A percentile compares a stretch with the other conserved stretches of the same genome.
Evolutionary conservation across 129 eudicot species (phyloP).

Genomic region (Daucus carota): DH1_v3.0 NC_030382.2:44531001-44531500

Average conservation of each 20-base stretch:
- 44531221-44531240: too few relatives aligned
- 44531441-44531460: not conserved
- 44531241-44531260: too few relatives aligned
- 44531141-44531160: not conserved
- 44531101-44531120: not conserved
- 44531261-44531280: too few relatives aligned
- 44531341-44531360: too few relatives aligned
- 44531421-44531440: not conserved
- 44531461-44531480: not conserved
- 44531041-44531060: conserved; percentile 4
- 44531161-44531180: too few relatives aligned
- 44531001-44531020: conserved; percentile 58
- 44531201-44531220: not conserved
- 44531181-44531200: not conserved
- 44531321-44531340: too few relatives aligned
- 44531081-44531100: not conserved
- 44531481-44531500: not conserved
- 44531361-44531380: too few relatives aligned
- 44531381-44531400: too few relatives aligned
- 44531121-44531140: not conserved
- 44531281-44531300: too few relatives aligned
- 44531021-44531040: conserved; percentile 78
- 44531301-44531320: too few relatives aligned
- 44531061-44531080: not conserved
- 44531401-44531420: too few relatives aligned